Evolutionary conservation across 73 alveolate species (phyloP).

Genomic region (Durusdinium trenchii): DNA sequence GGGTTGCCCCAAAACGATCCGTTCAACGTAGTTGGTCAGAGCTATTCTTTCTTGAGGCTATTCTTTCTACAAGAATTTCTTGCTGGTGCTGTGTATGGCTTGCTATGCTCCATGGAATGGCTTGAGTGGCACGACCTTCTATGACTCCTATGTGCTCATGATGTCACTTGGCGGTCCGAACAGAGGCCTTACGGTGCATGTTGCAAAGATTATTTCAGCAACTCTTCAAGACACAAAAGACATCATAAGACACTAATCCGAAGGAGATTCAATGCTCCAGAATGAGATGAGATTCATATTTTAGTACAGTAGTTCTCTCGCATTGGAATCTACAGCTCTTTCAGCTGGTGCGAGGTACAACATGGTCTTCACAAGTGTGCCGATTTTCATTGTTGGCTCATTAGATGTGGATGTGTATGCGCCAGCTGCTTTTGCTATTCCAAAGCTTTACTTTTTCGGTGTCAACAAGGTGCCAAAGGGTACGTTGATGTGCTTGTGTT

Average conservation of each 20-base stretch:
- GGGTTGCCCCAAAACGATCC: too few species aligned
- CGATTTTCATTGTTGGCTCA: slow-evolving; percentile 85
- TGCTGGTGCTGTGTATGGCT: slow-evolving; percentile 67
- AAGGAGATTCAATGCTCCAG: too few species aligned
- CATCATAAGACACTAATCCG: too few species aligned
- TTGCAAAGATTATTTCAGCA: too few species aligned
- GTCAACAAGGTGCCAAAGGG: slow-evolving; percentile 56
- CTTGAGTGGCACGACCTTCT: slow-evolving; percentile 79
- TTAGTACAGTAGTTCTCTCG: too few species aligned
- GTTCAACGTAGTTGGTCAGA: too few species aligned
- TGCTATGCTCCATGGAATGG: slow-evolving; percentile 83
- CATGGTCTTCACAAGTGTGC: slow-evolving; percentile 95
- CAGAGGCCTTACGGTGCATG: too few species aligned
- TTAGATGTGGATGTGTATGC: slow-evolving; percentile 83
- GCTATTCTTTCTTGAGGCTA: not conserved
- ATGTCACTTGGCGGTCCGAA: slow-evolving; percentile 1
- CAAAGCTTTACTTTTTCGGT: slow-evolving; percentile 72
- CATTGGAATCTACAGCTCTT: too few species aligned
- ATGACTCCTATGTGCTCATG: slow-evolving; percentile 88
- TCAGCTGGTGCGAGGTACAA: slow-evolving; percentile 58
- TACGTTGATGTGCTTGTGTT: too few species aligned
- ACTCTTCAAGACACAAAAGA: too few species aligned
- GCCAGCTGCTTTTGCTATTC: slow-evolving; percentile 65
- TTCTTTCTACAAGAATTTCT: slow-evolving; percentile 77
- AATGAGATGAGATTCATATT: too few species aligned